These are phyloP conservation scores for Penicillium maclennaniae DNA, from an alignment of 495 filamentous ascomycete genomes.

Conservation along the genomic window DNA sequence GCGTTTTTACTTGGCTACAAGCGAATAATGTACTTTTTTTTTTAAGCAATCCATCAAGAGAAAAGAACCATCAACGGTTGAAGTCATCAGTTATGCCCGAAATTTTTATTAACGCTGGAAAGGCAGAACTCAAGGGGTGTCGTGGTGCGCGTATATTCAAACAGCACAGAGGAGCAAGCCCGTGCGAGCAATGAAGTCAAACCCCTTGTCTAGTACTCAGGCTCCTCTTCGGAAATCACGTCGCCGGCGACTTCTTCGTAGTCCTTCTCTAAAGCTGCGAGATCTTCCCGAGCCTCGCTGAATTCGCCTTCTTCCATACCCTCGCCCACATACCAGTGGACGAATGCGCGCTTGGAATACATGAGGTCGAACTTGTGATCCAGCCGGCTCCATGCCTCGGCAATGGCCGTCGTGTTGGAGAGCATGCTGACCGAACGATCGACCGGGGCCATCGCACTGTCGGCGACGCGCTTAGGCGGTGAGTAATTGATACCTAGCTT, in stretches of 20 bases:
- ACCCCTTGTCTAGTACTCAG: conserved; percentile 57
- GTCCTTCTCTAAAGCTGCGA: conserved; percentile 85
- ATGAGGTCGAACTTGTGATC: conserved; percentile 96
- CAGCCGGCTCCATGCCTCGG: conserved; percentile 84
- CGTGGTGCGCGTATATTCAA: conserved; percentile 23
- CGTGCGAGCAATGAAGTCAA: not conserved
- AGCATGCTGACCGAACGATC: conserved; percentile 88
- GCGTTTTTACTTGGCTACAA: conserved; percentile 2
- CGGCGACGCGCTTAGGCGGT: conserved; percentile 76
- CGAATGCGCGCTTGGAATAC: conserved; percentile 94
- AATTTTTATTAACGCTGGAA: conserved; percentile 23
- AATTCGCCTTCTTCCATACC: conserved; percentile 97
- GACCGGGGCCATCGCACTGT: conserved; percentile 72
- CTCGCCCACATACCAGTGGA: conserved; percentile 94
- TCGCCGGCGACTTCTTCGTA: conserved; percentile 89
- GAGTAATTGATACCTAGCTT: conserved; percentile 94
- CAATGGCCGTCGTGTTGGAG: conserved; percentile 87
- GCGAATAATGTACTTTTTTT: not conserved
- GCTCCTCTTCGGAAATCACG: conserved; percentile 51
- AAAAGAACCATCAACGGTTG: conserved; percentile 2
- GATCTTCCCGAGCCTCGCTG: conserved; percentile 83
- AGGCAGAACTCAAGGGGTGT: conserved; percentile 29
- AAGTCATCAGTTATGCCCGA: conserved; percentile 7
- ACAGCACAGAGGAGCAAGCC: conserved; percentile 22
- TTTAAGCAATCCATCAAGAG: not conserved